Conservation (phyloP, 2,329 filamentous ascomycete species). For the Thielaviopsis euricoi region DNA sequence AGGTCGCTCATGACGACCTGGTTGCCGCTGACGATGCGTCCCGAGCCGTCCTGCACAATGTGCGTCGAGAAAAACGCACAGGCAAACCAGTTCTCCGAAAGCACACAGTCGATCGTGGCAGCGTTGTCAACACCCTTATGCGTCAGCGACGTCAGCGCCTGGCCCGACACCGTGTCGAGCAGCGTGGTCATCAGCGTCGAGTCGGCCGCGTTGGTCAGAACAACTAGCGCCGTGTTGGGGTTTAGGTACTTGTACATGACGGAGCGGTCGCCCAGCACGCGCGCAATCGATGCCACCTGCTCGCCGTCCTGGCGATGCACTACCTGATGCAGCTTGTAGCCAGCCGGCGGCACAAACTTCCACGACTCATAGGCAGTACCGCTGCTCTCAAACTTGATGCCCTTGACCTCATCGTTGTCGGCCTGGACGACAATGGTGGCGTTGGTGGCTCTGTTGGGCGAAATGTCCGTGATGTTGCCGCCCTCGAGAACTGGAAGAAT, state of each 20-base stretch:
- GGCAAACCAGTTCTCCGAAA: conserved; percentile 91
- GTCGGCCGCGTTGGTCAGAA: conserved; percentile 42
- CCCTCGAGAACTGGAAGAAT: conserved; percentile 35
- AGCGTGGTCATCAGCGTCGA: conserved; percentile 57
- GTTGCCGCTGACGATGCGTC: conserved; percentile 56
- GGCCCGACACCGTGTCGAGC: conserved; percentile 72
- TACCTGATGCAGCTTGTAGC: conserved; percentile 52
- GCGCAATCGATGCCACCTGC: conserved; percentile 85
- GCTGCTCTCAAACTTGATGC: conserved; percentile 32
- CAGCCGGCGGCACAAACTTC: conserved; percentile 52
- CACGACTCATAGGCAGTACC: conserved; percentile 37
- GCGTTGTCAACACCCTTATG: conserved; percentile 58
- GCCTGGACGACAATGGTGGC: conserved; percentile 38
- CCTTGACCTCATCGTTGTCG: conserved; percentile 33
- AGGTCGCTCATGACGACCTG: conserved; percentile 77
- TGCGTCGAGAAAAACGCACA: conserved; percentile 63
- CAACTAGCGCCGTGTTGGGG: conserved; percentile 66
- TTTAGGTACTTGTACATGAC: conserved; percentile 97
- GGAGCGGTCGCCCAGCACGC: conserved; percentile 78
- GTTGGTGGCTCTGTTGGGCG: conserved; percentile 29
- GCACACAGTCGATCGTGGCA: conserved; percentile 57
- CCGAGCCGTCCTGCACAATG: conserved; percentile 33
- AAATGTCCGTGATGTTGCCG: conserved; percentile 31
- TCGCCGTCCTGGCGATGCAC: conserved; percentile 59
- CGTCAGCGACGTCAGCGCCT: conserved; percentile 53